Evolutionary conservation across 2,329 filamentous ascomycete species (phyloP).

Genomic region (Fusarium sp.): DNA sequence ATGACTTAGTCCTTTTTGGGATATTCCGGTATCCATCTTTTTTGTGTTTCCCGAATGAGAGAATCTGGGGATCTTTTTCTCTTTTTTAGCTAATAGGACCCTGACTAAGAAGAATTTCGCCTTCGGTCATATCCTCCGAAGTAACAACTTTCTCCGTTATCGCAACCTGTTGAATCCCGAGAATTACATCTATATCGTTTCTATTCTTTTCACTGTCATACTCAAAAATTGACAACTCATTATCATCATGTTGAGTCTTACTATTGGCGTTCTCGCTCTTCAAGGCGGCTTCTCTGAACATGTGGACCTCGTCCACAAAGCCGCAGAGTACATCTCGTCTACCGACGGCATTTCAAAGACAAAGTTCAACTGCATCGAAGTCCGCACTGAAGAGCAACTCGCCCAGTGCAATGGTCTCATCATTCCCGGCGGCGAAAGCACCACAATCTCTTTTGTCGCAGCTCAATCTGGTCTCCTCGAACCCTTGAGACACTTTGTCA

Average conservation of each 20-base stretch:
- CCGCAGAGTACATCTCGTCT: conserved; percentile 64
- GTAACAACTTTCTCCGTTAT: conserved; percentile 21
- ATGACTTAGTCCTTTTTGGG: conserved; percentile 34
- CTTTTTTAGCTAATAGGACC: neutral
- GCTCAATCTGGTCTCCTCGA: conserved; percentile 84
- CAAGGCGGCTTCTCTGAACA: conserved; percentile 97
- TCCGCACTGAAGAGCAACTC: conserved; percentile 81
- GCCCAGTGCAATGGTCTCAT: conserved; percentile 83
- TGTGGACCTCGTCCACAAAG: conserved; percentile 78
- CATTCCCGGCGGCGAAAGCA: conserved; percentile 95
- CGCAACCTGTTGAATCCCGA: conserved; percentile 12
- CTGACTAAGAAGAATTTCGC: conserved; percentile 24
- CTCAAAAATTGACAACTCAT: neutral
- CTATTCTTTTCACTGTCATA: neutral
- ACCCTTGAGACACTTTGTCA: conserved; percentile 89
- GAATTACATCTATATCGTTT: neutral
- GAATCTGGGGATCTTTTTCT: conserved; percentile 35
- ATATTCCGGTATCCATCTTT: conserved; percentile 29
- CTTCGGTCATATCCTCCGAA: conserved; percentile 33
- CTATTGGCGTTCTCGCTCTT: conserved; percentile 76
- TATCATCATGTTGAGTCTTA: conserved; percentile 52
- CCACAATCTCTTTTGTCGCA: conserved; percentile 90
- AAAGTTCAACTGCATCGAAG: conserved; percentile 77
- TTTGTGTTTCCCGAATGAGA: conserved; percentile 19
- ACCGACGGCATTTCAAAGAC: conserved; percentile 35